These are phyloP conservation scores for Ustilago cynodontis DNA, from an alignment of 1,284 basidiomycete species.

Conservation along the genomic window DNA sequence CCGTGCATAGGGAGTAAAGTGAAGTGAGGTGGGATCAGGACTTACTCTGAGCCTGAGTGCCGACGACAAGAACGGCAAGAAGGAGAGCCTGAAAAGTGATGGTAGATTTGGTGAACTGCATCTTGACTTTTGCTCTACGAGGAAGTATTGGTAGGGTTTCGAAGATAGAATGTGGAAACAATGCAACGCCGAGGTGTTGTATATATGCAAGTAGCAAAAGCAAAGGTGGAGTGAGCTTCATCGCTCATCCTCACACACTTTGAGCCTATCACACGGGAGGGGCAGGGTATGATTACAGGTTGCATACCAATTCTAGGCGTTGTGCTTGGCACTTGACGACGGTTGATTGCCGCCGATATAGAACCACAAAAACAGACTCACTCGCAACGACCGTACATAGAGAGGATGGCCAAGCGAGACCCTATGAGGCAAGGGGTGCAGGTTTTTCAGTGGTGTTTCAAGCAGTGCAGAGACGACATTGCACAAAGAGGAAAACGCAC, in stretches of 20 bases:
- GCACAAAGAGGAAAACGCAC: neutral
- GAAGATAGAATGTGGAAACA: no score
- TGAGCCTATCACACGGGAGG: no score
- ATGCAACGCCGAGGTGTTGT: no score
- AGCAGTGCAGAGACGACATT: neutral
- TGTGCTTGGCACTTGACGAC: neutral
- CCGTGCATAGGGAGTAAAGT: no score
- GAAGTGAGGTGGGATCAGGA: neutral
- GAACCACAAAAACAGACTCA: neutral
- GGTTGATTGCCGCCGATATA: no score
- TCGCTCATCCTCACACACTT: no score
- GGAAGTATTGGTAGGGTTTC: neutral
- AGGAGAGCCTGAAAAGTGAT: constrained; percentile 34
- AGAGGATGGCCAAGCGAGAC: neutral
- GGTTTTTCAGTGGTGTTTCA: neutral
- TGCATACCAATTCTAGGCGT: neutral
- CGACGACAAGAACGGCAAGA: constrained; percentile 32
- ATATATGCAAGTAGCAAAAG: neutral
- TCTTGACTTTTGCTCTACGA: constrained; percentile 3
- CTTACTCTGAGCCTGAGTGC: constrained; percentile 41
- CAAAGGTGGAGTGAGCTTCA: neutral
- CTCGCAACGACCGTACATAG: neutral
- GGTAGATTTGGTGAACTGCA: constrained; percentile 43
- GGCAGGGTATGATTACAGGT: no score
- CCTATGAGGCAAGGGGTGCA: neutral